Evolutionary conservation across 257 asterid genomes (phyloP), one percentile per base, ranked within the genome.

Genomic region (Nicotiana obtusifolia): DNA sequence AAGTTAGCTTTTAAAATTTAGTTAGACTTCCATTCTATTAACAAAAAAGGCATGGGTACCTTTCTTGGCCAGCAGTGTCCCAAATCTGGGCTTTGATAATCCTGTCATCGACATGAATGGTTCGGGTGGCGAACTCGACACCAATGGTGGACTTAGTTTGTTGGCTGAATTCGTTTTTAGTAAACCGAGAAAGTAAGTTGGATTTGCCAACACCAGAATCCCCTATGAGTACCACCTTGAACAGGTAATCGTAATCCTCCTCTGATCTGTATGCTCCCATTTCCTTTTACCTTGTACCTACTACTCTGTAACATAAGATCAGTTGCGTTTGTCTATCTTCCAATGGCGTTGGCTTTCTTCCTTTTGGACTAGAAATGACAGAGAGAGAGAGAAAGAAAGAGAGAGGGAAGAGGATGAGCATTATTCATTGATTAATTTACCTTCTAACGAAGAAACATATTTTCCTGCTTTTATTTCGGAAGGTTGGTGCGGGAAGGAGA

Each of bases 61-160:
- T 88, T 80, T 88, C 91, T 85, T 88, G 91, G 85, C 91, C 91
- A 57, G 91, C 91, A 14, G 91, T 88, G 68, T 88, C 91, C 91
- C 89, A 88, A 76, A 86, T 86, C 86, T 88, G 90, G 33, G 91
- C 90, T 83, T 86, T 88, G 84, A 86, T 83, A 53, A 88, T 82
- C 83, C 85, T 88, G 22, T 85, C 88, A 22, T 88, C 90, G 0
- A 88, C 91, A 26, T 65, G 82, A 37, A 86, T 85, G 54, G 89
- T 83, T 33, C 90, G 78, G 2, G 91, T 88, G 10, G 91, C 89
- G 52, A 88, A 88, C 80, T 88, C 88, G 35, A 88, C 91, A 14
- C 91, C 91, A 17, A 88, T 88, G 41, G 90, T 88, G 1, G 91
- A 88, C 82, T 88, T 88, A 0, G 89, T 86, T 77, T 83, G 80